phyloP scores from a whole-genome alignment of 306 rosid species.

The Cucumis cinereus region DNA sequence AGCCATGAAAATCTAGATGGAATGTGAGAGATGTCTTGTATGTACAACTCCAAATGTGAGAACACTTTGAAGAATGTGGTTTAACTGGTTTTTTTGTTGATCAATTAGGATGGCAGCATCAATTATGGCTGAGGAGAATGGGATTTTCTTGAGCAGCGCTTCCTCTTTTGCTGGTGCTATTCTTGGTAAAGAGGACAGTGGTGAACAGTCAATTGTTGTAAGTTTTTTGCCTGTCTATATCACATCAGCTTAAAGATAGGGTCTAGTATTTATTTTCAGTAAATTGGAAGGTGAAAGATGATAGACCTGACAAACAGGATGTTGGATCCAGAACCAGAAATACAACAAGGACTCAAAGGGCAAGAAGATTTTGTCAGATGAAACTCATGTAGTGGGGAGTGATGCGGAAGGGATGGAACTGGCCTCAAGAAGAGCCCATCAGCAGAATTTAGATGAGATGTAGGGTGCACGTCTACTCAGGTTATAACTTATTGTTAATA shows the following conservation, averaged over 20 bases:
- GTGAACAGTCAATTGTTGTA: not conserved
- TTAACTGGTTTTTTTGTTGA: not conserved
- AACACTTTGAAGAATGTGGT: not conserved
- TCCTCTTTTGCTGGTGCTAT: not conserved
- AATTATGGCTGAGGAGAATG: not conserved
- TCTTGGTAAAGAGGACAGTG: not conserved
- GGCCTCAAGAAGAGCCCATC: conserved; percentile 15
- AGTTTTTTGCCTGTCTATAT: not conserved
- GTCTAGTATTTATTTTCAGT: not conserved
- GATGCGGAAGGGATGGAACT: conserved; percentile 18
- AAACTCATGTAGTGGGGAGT: conserved; percentile 17
- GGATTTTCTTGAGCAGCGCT: not conserved
- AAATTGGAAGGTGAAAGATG: not conserved
- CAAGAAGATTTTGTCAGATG: conserved; percentile 23
- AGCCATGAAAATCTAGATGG: conserved; percentile 58
- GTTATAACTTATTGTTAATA: conserved; percentile 14
- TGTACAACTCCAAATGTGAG: not conserved
- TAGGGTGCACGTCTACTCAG: conserved; percentile 22
- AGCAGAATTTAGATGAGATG: conserved; percentile 53
- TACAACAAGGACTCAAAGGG: conserved; percentile 28
- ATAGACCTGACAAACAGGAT: conserved; percentile 8
- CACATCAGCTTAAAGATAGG: conserved; percentile 1
- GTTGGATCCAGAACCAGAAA: conserved; percentile 8
- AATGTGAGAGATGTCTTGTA: conserved; percentile 34
- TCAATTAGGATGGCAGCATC: conserved; percentile 11